These are phyloP conservation scores for Fusarium scirpi DNA, from an alignment of 2,329 filamentous ascomycete species.

Conservation along the genomic window DNA sequence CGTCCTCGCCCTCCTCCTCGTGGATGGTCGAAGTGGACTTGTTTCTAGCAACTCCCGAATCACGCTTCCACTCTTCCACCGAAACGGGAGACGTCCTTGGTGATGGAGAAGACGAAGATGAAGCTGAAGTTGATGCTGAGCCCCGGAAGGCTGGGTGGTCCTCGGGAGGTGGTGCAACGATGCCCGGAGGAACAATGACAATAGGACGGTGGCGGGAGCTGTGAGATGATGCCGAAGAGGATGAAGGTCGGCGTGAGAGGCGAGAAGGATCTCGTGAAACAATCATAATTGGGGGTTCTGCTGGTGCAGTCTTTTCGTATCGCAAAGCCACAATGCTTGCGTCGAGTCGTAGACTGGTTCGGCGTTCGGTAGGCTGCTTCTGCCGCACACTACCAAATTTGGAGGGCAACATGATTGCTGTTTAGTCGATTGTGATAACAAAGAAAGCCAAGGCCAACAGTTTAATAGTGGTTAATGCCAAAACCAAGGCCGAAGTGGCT, in stretches of 20 bases:
- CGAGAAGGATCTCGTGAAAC: slow-evolving; percentile 58
- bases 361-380: slow-evolving; percentile 53
- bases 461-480: slow-evolving; percentile 8
- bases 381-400: slow-evolving; percentile 59
- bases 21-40: slow-evolving; percentile 55
- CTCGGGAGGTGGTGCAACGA: slow-evolving; percentile 60
- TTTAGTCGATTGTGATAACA: slow-evolving; percentile 19
- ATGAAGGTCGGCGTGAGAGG: slow-evolving; percentile 44
- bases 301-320: slow-evolving; percentile 71
- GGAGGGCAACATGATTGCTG: slow-evolving; percentile 53
- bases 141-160: slow-evolving; percentile 65
- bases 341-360: slow-evolving; percentile 60
- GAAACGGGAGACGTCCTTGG: slow-evolving; percentile 42
- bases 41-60: slow-evolving; percentile 65
- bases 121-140: slow-evolving; percentile 33
- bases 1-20: slow-evolving; percentile 58
- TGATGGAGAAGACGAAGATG: slow-evolving; percentile 37
- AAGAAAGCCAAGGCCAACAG: slow-evolving; percentile 20
- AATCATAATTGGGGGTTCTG: slow-evolving; percentile 68
- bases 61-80: slow-evolving; percentile 63
- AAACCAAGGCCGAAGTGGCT: slow-evolving; percentile 23
- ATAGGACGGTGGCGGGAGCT: slow-evolving; percentile 46
- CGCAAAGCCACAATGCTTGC: slow-evolving; percentile 65
- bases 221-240: slow-evolving; percentile 41
- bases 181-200: slow-evolving; percentile 48